Percentiles rank a stretch among this genome's conserved stretches.
Evolutionary conservation across 2,329 filamentous ascomycete genomes (phyloP).

Genomic region (Macrophomina pseudophaseolina): DNA sequence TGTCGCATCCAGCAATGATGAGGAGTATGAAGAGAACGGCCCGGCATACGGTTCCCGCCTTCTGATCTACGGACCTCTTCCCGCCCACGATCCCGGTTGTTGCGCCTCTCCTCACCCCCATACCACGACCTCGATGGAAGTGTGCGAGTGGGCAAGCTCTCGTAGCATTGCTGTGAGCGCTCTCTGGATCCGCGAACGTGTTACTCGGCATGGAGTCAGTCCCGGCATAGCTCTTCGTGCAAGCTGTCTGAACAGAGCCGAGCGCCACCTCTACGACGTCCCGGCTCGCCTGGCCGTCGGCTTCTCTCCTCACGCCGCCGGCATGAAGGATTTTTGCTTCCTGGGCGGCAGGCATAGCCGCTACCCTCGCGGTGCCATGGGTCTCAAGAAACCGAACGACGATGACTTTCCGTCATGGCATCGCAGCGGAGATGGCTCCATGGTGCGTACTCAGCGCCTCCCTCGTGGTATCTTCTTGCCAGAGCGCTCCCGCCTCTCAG

Average conservation of each 20-base stretch:
- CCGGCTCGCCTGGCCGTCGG: not conserved
- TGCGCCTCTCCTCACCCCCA: not conserved
- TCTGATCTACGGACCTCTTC: not conserved
- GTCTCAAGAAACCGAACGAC: not conserved
- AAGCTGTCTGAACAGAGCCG: not conserved
- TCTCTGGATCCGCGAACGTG: not conserved
- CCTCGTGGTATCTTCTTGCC: not conserved
- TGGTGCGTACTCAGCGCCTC: not conserved
- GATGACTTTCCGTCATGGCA: not conserved
- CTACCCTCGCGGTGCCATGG: not conserved
- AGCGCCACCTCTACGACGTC: not conserved
- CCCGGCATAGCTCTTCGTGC: not conserved
- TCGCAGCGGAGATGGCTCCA: not conserved
- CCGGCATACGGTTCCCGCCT: not conserved
- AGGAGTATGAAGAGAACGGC: not conserved
- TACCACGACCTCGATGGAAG: not conserved
- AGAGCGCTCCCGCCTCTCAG: not conserved
- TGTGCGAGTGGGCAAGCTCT: not conserved
- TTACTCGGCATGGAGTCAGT: not conserved
- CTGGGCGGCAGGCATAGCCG: not conserved
- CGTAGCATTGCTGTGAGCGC: not conserved
- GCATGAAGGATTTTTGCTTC: not conserved
- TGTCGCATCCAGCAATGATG: not conserved
- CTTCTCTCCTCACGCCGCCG: not conserved
- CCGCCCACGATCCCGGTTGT: not conserved